Evolutionary conservation across 345 rosid species (phyloP), one percentile per base, ranked within the genome.

Genomic region (Sisymbrium irio): DNA sequence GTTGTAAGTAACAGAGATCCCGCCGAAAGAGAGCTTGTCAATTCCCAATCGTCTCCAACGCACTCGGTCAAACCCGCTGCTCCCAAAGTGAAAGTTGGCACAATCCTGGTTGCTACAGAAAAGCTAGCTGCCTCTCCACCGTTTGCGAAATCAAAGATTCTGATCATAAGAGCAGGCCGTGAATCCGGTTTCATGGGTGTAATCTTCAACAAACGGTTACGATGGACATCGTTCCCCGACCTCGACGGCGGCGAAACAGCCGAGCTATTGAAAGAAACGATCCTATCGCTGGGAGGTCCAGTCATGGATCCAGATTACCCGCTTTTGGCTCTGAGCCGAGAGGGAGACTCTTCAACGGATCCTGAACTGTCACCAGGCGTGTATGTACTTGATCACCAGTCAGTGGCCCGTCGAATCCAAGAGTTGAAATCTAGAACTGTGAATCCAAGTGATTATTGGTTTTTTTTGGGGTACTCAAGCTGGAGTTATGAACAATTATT

Each of bases 401-500:
- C 88, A 0, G 85, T 90, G 4, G 14, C 83, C 5, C 22, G 58
- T 28, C 83, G 72, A 66, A 83, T 90, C 33, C 74, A 87, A 67
- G 85, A 75, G 64, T 46, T 78, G 27, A 67, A 79, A 45, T 57
- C 81, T 4, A 85, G 85, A 72, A 83, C 73, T 46, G 73, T 72
- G 22, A 82, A 83, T 6, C 45, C 85, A 1, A n/a, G 64, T 4
- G 87, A 85, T 35, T 90, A 86, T 73, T 95, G 97, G 96, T 92
- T 95, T 77, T 95, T 95, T 88, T 67, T 92, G 77, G 99, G 99
- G 8, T 84, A 81, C 67, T 80, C 97, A 0, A 80, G 85, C 73
- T 95, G 99, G 99, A 83, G 83, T 42, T 87, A 97, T 88, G 77
- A 79, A 3, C 99, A 95, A 79, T 65, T 95, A 65, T 84, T 83